phyloP scores from a whole-genome alignment of 805 yeast genomes.

The Metschnikowia lochheadii region DNA sequence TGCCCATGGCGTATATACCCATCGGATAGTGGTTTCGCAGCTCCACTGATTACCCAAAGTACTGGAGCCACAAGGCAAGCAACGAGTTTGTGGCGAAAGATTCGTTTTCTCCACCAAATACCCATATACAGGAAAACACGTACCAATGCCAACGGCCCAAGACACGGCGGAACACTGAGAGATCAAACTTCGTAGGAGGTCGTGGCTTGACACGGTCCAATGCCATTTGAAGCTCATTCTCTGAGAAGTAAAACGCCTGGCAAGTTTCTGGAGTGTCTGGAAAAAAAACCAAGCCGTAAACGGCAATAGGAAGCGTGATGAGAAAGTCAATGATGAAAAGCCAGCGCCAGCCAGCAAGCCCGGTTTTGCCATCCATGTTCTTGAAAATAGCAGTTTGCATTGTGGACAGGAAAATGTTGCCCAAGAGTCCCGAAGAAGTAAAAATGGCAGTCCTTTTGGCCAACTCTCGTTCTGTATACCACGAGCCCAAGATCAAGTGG shows the following conservation, averaged over 20 bases:
- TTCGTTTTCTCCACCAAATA: slow-evolving; percentile 46
- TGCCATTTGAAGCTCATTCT: slow-evolving; percentile 20
- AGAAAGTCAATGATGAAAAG: slow-evolving; percentile 59
- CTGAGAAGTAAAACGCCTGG: slow-evolving; percentile 33
- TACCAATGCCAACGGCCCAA: slow-evolving; percentile 55
- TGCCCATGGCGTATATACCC: slow-evolving; percentile 51
- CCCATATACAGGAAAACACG: slow-evolving; percentile 50
- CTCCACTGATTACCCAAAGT: slow-evolving; percentile 38
- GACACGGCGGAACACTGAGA: slow-evolving; percentile 34
- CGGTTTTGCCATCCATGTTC: slow-evolving; percentile 43
- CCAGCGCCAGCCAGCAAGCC: slow-evolving; percentile 65
- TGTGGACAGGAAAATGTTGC: slow-evolving; percentile 51
- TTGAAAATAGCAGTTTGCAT: slow-evolving; percentile 53
- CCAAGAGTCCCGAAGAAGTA: slow-evolving; percentile 51
- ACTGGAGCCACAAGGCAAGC: slow-evolving; percentile 45
- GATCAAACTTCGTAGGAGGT: slow-evolving; percentile 9
- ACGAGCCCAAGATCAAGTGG: slow-evolving; percentile 50
- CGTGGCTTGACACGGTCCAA: slow-evolving; percentile 8
- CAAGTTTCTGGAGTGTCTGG: slow-evolving; percentile 53
- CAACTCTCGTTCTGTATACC: slow-evolving; percentile 48
- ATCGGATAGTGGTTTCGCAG: slow-evolving; percentile 51
- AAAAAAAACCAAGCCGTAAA: slow-evolving; percentile 54
- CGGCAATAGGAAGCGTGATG: slow-evolving; percentile 53
- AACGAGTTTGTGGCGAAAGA: slow-evolving; percentile 45
- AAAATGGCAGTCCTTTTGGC: slow-evolving; percentile 52